Percentiles rank a stretch among this genome's conserved stretches.
phyloP scores from a whole-genome alignment of 768 basidiomycete species.

The Leccinum sublutescens region DNA sequence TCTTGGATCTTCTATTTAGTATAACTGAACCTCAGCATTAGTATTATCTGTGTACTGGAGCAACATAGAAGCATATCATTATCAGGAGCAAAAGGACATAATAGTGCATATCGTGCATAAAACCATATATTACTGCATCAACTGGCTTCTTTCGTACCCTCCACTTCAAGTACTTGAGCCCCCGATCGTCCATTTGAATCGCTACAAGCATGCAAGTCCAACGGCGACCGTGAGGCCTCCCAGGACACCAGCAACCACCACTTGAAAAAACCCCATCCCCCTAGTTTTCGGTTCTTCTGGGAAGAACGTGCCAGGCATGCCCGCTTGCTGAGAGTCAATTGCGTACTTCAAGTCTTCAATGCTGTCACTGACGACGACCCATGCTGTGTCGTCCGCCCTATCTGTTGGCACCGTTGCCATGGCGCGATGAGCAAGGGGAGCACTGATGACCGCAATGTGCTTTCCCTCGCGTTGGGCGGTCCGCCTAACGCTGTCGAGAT shows the following conservation, averaged over 20 bases:
- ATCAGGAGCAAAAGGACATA: slow-evolving; percentile 10
- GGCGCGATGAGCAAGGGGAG: slow-evolving; percentile 27
- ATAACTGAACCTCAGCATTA: background rate
- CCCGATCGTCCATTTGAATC: slow-evolving; percentile 17
- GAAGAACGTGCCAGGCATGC: slow-evolving; percentile 33
- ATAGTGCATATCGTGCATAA: slow-evolving; percentile 13
- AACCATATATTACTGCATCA: slow-evolving; percentile 8
- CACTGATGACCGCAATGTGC: slow-evolving; percentile 28
- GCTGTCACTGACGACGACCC: slow-evolving; percentile 33
- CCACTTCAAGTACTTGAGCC: background rate
- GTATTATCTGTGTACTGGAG: background rate
- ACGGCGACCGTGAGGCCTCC: slow-evolving; percentile 31
- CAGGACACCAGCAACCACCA: slow-evolving; percentile 31
- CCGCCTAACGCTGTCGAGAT: slow-evolving; percentile 24
- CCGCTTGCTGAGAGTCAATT: slow-evolving; percentile 30
- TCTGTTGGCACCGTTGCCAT: slow-evolving; percentile 19
- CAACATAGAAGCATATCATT: slow-evolving; percentile 19
- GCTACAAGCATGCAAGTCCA: slow-evolving; percentile 34
- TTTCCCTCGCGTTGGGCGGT: slow-evolving; percentile 33
- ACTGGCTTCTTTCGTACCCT: background rate
- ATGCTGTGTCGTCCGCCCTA: slow-evolving; percentile 22
- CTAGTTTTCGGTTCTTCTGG: slow-evolving; percentile 15
- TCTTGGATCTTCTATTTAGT: background rate
- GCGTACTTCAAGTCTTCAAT: slow-evolving; percentile 35
- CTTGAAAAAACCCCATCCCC: slow-evolving; percentile 31